Evolutionary conservation across 169 alveolate genomes (phyloP).

Genomic region (Plasmodium ovale): DNA sequence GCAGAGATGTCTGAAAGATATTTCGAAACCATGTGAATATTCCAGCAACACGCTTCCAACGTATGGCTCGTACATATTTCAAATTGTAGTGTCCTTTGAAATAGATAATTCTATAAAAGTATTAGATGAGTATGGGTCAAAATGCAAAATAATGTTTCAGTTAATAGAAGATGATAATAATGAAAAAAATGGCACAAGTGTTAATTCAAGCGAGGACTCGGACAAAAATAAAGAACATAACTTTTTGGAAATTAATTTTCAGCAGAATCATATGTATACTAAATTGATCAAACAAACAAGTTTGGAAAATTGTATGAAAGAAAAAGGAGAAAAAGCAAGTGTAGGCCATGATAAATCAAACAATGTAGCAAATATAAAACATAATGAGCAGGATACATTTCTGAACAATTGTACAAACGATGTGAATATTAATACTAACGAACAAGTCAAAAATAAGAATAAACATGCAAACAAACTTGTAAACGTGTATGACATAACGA

Average conservation of each 20-base stretch:
- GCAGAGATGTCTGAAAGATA: constrained; percentile 50
- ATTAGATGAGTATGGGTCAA: constrained; percentile 73
- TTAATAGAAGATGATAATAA: constrained; percentile 38
- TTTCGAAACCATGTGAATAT: constrained; percentile 47
- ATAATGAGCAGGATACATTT: constrained; percentile 7
- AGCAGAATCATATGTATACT: constrained; percentile 67
- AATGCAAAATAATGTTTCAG: constrained; percentile 73
- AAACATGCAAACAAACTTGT: constrained; percentile 29
- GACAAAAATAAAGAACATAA: constrained; percentile 24
- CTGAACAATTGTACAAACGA: neutral
- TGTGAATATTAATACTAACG: neutral
- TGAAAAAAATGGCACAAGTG: neutral
- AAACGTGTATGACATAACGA: constrained; percentile 70
- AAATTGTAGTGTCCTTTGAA: constrained; percentile 68
- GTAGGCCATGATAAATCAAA: constrained; percentile 1
- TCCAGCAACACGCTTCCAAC: constrained; percentile 62
- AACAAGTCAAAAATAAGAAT: constrained; percentile 1
- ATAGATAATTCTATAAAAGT: constrained; percentile 78
- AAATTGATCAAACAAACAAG: constrained; percentile 15
- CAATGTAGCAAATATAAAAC: neutral
- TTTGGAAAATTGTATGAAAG: constrained; percentile 7
- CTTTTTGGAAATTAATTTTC: constrained; percentile 68
- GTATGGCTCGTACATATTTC: constrained; percentile 75
- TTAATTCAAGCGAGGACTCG: neutral
- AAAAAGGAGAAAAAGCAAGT: constrained; percentile 4